Percentiles rank a stretch among this genome's conserved stretches.
Evolutionary conservation across 495 filamentous ascomycete species (phyloP).

Genomic region (Penicillium robsamsonii): DNA sequence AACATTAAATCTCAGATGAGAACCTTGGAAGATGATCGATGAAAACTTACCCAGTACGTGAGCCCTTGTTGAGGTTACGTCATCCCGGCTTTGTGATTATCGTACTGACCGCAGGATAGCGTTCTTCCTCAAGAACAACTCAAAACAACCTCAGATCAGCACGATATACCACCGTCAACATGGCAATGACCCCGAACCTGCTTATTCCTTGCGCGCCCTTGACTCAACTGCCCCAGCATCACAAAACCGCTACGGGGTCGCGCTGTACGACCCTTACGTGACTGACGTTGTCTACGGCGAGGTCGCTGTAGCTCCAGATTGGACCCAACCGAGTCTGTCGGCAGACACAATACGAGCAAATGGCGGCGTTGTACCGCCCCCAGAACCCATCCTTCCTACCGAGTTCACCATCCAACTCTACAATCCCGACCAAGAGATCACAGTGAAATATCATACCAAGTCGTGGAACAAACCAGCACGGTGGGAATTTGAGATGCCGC

Average conservation of each 20-base stretch:
- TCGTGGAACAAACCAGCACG: slow-evolving; percentile 73
- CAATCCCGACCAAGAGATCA: slow-evolving; percentile 84
- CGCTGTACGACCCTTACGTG: slow-evolving; percentile 79
- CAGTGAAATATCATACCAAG: slow-evolving; percentile 66
- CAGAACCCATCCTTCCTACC: slow-evolving; percentile 73
- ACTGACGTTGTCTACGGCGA: slow-evolving; percentile 83
- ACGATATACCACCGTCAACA: slow-evolving; percentile 73
- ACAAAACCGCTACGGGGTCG: slow-evolving; percentile 81
- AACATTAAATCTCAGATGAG: neutral
- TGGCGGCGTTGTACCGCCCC: slow-evolving; percentile 63
- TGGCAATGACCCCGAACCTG: slow-evolving; percentile 73
- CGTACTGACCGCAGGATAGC: slow-evolving; percentile 44
- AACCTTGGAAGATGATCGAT: slow-evolving; percentile 88
- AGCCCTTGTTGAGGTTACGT: slow-evolving; percentile 24
- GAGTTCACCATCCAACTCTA: slow-evolving; percentile 85
- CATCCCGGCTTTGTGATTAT: slow-evolving; percentile 33
- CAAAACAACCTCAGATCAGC: slow-evolving; percentile 51
- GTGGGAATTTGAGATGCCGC: slow-evolving; percentile 93
- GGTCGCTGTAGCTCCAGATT: slow-evolving; percentile 78
- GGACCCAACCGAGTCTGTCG: slow-evolving; percentile 76
- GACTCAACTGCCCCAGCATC: slow-evolving; percentile 66
- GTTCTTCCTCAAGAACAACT: slow-evolving; percentile 59
- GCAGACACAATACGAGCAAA: slow-evolving; percentile 75
- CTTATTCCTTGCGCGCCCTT: slow-evolving; percentile 73
- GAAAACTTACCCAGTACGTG: slow-evolving; percentile 79